Conservation (phyloP, 2,329 filamentous ascomycete genomes). For the Alternaria novae-zelandiae region DNA sequence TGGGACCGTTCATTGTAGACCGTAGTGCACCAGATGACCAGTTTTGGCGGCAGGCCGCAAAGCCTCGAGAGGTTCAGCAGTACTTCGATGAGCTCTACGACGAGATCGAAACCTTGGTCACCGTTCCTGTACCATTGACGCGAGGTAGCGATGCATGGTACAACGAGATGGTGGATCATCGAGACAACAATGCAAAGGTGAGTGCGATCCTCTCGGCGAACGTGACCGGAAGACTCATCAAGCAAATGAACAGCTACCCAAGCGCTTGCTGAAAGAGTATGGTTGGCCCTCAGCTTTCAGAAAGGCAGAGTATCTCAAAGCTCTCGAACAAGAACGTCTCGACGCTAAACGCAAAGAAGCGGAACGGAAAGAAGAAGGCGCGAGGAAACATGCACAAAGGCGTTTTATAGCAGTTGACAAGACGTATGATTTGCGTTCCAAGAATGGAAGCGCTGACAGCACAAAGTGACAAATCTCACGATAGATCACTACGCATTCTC, state of each 20-base stretch:
- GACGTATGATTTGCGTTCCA: neutral
- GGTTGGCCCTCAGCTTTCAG: neutral
- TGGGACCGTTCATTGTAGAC: neutral
- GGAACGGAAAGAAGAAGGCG: neutral
- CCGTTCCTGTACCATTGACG: neutral
- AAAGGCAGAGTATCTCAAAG: neutral
- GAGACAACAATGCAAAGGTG: neutral
- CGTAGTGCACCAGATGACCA: constrained; percentile 3
- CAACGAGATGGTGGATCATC: neutral
- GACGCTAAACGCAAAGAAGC: neutral
- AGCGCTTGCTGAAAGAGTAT: neutral
- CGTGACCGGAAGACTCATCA: neutral
- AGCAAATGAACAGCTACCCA: neutral
- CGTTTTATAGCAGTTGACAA: neutral
- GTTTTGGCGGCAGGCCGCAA: neutral
- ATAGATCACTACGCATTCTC: neutral
- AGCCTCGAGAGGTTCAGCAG: constrained; percentile 1
- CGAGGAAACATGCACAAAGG: neutral
- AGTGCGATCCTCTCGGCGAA: neutral
- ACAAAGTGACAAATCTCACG: neutral
- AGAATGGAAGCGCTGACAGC: neutral
- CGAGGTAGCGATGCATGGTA: neutral
- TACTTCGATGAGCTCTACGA: constrained; percentile 2
- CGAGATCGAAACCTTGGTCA: neutral
- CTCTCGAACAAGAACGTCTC: neutral